Conservation (phyloP, 2,329 filamentous ascomycete species). For the Penicillium sp. region DNA sequence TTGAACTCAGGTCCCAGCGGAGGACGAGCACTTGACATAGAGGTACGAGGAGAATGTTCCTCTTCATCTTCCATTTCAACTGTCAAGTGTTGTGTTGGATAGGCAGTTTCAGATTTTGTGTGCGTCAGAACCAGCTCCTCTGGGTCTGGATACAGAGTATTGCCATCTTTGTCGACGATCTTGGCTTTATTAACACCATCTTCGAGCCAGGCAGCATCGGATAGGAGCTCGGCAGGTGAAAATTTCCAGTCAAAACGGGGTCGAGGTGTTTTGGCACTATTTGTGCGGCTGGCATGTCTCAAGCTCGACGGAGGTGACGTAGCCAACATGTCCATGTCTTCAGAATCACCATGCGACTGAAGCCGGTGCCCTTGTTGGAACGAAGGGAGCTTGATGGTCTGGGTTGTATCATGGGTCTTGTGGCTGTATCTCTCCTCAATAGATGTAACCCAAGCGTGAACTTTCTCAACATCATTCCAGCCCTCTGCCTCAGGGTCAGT, state of each 20-base stretch:
- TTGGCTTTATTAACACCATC: conserved; percentile 71
- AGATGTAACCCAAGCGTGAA: conserved; percentile 71
- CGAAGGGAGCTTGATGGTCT: conserved; percentile 43
- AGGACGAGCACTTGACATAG: conserved; percentile 40
- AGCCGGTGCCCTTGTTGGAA: conserved; percentile 29
- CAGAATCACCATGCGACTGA: conserved; percentile 14
- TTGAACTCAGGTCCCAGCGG: conserved; percentile 39
- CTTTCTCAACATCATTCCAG: conserved; percentile 67
- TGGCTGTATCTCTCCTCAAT: conserved; percentile 51
- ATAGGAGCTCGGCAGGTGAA: conserved; percentile 76
- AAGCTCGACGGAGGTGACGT: conserved; percentile 40
- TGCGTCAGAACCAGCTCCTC: conserved; percentile 21
- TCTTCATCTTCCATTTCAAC: conserved; percentile 17
- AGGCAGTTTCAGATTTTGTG: conserved; percentile 6
- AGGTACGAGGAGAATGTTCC: conserved; percentile 24
- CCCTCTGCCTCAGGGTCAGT: conserved; percentile 71
- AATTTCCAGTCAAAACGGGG: conserved; percentile 80
- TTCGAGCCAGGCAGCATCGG: conserved; percentile 87
- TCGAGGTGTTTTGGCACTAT: conserved; percentile 58
- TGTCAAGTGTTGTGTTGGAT: conserved; percentile 19
- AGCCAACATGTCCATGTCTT: conserved; percentile 24
- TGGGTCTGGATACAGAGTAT: conserved; percentile 55
- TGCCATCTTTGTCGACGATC: conserved; percentile 73
- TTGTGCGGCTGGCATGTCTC: conserved; percentile 40
- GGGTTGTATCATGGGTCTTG: conserved; percentile 44